A percentile compares a stretch with the other conserved stretches of the same genome.
phyloP scores from a whole-genome alignment of 179 eudicot species.

The Nepenthes alata region DNA sequence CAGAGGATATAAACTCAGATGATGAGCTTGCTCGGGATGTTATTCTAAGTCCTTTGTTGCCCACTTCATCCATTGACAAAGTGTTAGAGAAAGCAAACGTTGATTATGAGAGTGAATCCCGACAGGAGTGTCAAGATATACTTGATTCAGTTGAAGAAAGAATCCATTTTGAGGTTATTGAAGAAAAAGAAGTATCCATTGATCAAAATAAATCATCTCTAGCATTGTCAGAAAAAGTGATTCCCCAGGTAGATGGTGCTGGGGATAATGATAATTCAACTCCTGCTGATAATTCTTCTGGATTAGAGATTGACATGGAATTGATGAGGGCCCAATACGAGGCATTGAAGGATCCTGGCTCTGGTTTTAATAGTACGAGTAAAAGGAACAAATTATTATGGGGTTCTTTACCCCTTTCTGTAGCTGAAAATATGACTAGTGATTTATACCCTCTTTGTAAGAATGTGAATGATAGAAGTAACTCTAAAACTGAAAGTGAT shows the following conservation, averaged over 20 bases:
- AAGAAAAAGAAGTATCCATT: conserved; percentile 19
- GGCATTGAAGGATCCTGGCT: conserved; percentile 15
- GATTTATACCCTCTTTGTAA: conserved; percentile 14
- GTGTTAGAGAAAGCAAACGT: conserved; percentile 69
- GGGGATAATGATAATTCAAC: conserved; percentile 35
- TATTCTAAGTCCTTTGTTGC: conserved; percentile 67
- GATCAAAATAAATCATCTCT: conserved; percentile 9
- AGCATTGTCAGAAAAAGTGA: conserved; percentile 17
- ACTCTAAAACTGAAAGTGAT: conserved; percentile 9
- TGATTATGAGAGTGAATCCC: conserved; percentile 74
- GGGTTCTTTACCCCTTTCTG: conserved; percentile 59
- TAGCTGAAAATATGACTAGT: conserved; percentile 14
- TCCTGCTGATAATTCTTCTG: conserved; percentile 21
- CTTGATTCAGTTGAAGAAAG: conserved; percentile 68
- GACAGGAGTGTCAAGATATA: conserved; percentile 91
- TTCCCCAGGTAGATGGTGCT: conserved; percentile 69
- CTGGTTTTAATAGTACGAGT: conserved; percentile 19
- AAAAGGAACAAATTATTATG: conserved; percentile 34
- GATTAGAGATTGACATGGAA: conserved; percentile 15
- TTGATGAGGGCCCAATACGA: conserved; percentile 15
- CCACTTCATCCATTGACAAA: conserved; percentile 47
- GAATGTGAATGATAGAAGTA: conserved; percentile 11
- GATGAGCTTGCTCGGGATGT: conserved; percentile 66
- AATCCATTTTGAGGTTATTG: conserved; percentile 19
- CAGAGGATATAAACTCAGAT: conserved; percentile 76